phyloP scores from a whole-genome alignment of 495 filamentous ascomycete genomes.

The Thermothielavioides terrestris region DNA sequence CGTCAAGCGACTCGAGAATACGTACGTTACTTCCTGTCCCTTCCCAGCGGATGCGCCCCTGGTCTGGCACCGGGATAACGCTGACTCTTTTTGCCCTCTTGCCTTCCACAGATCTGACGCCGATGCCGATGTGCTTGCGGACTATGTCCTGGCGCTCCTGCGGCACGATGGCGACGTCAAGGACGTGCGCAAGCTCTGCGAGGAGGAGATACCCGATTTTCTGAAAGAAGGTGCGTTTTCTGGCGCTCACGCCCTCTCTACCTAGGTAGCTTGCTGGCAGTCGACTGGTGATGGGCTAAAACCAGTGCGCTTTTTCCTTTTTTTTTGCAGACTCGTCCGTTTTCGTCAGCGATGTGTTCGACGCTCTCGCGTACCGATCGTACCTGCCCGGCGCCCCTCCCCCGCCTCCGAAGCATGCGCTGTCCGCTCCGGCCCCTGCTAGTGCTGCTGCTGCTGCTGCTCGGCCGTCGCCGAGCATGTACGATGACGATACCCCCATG shows the following conservation, averaged over 20 bases:
- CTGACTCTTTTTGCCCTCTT: slow-evolving; percentile 1
- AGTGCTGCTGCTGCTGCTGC: slow-evolving; percentile 17
- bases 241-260: no score
- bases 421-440: slow-evolving; percentile 9
- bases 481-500: slow-evolving; percentile 20
- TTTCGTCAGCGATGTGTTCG: slow-evolving; percentile 84
- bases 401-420: slow-evolving; percentile 28
- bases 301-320: rapidly evolving
- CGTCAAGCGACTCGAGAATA: slow-evolving; percentile 80
- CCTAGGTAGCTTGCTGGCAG: no score
- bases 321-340: slow-evolving; percentile 48
- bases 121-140: slow-evolving; percentile 88
- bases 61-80: neutral
- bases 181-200: slow-evolving; percentile 62
- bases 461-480: slow-evolving; percentile 8
- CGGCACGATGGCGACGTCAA: slow-evolving; percentile 69
- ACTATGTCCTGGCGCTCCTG: slow-evolving; percentile 90
- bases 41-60: neutral
- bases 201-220: slow-evolving; percentile 79
- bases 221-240: slow-evolving; percentile 61
- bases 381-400: slow-evolving; percentile 49
- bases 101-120: slow-evolving; percentile 72
- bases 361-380: slow-evolving; percentile 55
- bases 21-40: slow-evolving; percentile 47
- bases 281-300: no score